Evolutionary conservation across 768 basidiomycete species (phyloP).

Genomic region (Cystobasidium onofrii): DNA sequence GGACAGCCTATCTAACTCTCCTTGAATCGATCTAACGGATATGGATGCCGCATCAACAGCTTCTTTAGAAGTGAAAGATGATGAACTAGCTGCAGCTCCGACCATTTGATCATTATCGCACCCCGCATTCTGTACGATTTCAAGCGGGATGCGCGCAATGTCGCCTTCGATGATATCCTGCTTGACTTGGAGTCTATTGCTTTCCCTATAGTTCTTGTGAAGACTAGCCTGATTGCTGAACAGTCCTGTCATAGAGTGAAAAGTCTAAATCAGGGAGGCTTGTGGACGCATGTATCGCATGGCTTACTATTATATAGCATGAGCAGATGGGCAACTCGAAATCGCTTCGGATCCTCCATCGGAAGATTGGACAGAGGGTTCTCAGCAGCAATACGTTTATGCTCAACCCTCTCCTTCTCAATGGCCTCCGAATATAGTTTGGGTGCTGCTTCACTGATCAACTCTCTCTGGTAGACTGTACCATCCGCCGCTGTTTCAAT

Average conservation of each 20-base stretch:
- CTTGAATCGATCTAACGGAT: not conserved
- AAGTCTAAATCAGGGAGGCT: not conserved
- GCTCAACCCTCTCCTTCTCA: not conserved
- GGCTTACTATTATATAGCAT: not conserved
- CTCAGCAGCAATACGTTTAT: not conserved
- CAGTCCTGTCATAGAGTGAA: not conserved
- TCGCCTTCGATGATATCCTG: not conserved
- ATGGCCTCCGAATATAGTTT: not conserved
- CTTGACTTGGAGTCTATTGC: not conserved
- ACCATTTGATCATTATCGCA: not conserved
- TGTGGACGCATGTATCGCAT: not conserved
- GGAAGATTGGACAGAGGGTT: not conserved
- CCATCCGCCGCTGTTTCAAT: not conserved
- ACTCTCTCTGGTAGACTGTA: not conserved
- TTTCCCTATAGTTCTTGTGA: not conserved
- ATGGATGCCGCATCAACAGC: not conserved
- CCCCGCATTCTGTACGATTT: not conserved
- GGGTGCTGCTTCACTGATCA: not conserved
- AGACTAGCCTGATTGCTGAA: not conserved
- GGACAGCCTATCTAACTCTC: not conserved
- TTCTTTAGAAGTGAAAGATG: not conserved
- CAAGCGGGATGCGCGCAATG: not conserved
- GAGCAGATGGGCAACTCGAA: not conserved
- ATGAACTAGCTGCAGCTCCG: not conserved
- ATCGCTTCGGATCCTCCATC: not conserved